Evolutionary conservation across 805 yeast species (phyloP).

Genomic region (Candida khao-thaluensis): DNA sequence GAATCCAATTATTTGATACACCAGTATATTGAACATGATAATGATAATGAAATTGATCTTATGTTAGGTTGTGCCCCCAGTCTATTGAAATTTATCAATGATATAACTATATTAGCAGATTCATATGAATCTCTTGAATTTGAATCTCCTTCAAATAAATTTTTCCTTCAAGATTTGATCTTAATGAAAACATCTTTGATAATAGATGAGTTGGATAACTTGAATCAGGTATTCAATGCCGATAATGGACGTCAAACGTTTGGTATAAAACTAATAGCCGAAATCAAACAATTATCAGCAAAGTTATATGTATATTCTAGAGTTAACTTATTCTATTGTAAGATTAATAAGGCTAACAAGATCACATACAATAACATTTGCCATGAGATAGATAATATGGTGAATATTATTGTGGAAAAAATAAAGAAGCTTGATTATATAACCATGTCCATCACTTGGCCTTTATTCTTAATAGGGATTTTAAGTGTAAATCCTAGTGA

Average conservation of each 20-base stretch:
- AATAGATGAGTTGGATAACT: slow-evolving; percentile 17
- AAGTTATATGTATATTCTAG: slow-evolving; percentile 36
- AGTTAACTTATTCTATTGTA: slow-evolving; percentile 21
- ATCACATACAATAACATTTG: slow-evolving; percentile 17
- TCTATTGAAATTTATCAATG: slow-evolving; percentile 34
- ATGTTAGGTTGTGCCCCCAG: slow-evolving; percentile 43
- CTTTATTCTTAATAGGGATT: slow-evolving; percentile 39
- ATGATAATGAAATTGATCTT: slow-evolving; percentile 35
- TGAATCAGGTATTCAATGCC: slow-evolving; percentile 14
- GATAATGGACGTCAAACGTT: not conserved
- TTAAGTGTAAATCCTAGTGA: slow-evolving; percentile 27
- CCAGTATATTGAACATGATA: slow-evolving; percentile 29
- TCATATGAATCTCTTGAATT: slow-evolving; percentile 29
- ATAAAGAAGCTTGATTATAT: slow-evolving; percentile 13
- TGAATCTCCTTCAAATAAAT: slow-evolving; percentile 19
- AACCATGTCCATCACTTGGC: slow-evolving; percentile 41
- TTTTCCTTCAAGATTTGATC: slow-evolving; percentile 23
- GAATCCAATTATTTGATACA: slow-evolving; percentile 25
- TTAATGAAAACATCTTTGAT: slow-evolving; percentile 23
- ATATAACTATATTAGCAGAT: slow-evolving; percentile 36
- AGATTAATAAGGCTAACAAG: slow-evolving; percentile 6
- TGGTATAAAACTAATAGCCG: slow-evolving; percentile 25
- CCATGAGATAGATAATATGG: slow-evolving; percentile 20
- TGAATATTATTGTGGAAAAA: slow-evolving; percentile 22
- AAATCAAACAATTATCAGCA: slow-evolving; percentile 37